These are phyloP conservation scores for Phytophthora pinifolia DNA, from an alignment of 352 stramenopile genomes.

Conservation along the genomic window DNA sequence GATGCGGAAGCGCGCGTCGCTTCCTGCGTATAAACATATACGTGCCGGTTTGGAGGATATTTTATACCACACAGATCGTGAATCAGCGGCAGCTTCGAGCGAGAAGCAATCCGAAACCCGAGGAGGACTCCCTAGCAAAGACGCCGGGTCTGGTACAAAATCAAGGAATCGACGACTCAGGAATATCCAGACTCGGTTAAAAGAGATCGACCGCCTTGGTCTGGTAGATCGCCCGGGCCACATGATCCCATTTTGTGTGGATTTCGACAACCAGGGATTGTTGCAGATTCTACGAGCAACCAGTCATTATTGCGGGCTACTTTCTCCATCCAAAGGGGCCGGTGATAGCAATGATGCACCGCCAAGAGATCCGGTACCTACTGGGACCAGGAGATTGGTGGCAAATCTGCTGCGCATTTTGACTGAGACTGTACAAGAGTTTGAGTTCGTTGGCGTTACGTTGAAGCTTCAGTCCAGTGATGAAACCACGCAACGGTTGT, in stretches of 20 bases:
- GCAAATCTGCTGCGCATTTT: slow-evolving; percentile 37
- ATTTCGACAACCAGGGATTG: slow-evolving; percentile 54
- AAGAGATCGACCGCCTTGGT: slow-evolving; percentile 37
- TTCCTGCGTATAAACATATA: slow-evolving; percentile 48
- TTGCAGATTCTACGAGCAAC: slow-evolving; percentile 37
- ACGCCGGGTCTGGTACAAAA: slow-evolving; percentile 27
- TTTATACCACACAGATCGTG: slow-evolving; percentile 40
- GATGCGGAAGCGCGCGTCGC: slow-evolving; percentile 39
- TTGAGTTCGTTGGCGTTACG: slow-evolving; percentile 40
- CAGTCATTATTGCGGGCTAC: slow-evolving; percentile 19
- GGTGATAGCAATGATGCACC: neutral
- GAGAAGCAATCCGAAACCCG: slow-evolving; percentile 11
- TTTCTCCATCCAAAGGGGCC: slow-evolving; percentile 1
- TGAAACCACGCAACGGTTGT: slow-evolving; percentile 25
- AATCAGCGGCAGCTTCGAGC: slow-evolving; percentile 11
- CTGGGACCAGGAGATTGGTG: slow-evolving; percentile 15
- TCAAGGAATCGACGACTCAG: slow-evolving; percentile 52
- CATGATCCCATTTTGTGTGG: slow-evolving; percentile 61
- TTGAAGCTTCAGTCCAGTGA: slow-evolving; percentile 22
- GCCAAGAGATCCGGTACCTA: neutral
- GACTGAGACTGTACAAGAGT: slow-evolving; percentile 34
- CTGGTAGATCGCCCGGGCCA: slow-evolving; percentile 49
- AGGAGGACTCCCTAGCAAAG: slow-evolving; percentile 8
- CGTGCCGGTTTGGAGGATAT: slow-evolving; percentile 52
- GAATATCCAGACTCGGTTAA: slow-evolving; percentile 55